phyloP scores from a whole-genome alignment of 257 asterid species.

The Solanum ossicruentum region DNA sequence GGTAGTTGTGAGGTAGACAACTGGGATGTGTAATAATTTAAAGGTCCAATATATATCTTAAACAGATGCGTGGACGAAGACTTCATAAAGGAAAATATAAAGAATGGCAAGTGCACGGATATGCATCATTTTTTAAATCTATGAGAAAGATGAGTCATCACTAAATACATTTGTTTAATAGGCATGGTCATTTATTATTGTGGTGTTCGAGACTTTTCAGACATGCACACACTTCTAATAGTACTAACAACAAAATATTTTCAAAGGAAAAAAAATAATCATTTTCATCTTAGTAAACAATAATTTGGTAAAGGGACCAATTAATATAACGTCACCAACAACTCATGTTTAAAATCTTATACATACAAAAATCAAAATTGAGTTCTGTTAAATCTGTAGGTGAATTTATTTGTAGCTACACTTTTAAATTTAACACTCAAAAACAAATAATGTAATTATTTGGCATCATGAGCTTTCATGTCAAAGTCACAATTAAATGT shows the following conservation, averaged over 20 bases:
- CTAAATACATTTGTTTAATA: not conserved
- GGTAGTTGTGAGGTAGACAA: not conserved
- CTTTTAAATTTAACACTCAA: not conserved
- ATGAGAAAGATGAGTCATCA: not conserved
- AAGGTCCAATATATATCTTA: not conserved
- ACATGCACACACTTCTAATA: not conserved
- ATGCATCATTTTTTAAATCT: not conserved
- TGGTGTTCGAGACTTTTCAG: not conserved
- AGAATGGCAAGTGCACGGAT: not conserved
- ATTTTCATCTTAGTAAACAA: not conserved
- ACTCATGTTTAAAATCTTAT: no score
- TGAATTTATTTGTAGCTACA: not conserved
- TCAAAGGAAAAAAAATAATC: not conserved
- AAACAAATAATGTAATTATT: not conserved
- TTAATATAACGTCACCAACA: not conserved
- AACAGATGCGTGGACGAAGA: not conserved
- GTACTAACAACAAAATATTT: not conserved
- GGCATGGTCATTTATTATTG: not conserved
- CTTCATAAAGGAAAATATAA: not conserved
- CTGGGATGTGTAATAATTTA: not conserved
- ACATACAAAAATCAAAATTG: not conserved
- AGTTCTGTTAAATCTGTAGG: not conserved
- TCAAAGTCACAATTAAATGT: not conserved
- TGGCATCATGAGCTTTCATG: not conserved
- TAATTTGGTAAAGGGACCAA: not conserved